phyloP scores from a whole-genome alignment of 163 green algal genomes.

The Coccomyxa subellipsoidea region DNA sequence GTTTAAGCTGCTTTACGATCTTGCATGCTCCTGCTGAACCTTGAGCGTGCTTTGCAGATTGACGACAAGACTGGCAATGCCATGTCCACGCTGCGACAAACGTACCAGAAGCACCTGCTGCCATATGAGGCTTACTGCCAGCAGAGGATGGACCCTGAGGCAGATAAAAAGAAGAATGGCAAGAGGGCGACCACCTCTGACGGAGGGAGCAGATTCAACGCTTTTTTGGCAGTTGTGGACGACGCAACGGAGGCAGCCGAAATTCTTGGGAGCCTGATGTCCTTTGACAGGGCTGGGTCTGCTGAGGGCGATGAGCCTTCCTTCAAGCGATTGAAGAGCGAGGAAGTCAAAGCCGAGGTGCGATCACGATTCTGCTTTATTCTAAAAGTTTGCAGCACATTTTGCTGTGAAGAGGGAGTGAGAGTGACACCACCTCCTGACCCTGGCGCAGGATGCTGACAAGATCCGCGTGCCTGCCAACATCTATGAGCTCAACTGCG shows the following conservation, averaged over 20 bases:
- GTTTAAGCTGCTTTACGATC: not conserved
- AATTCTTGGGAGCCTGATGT: slow-evolving; percentile 44
- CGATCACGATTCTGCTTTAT: not conserved
- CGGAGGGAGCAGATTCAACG: not conserved
- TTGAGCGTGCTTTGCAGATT: slow-evolving; percentile 29
- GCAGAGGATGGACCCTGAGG: slow-evolving; percentile 11
- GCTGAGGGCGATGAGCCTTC: not conserved
- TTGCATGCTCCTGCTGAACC: not conserved
- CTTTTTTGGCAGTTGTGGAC: not conserved
- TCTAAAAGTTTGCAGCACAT: not conserved
- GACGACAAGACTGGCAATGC: slow-evolving; percentile 50
- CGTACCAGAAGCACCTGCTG: slow-evolving; percentile 80
- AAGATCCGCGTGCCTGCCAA: slow-evolving; percentile 51
- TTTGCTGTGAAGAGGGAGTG: not conserved
- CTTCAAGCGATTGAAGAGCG: slow-evolving; percentile 6
- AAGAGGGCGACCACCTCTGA: not conserved
- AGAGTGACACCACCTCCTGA: not conserved
- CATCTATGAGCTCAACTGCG: slow-evolving; percentile 66
- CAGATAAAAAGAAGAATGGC: slow-evolving; percentile 8
- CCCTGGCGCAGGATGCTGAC: not conserved
- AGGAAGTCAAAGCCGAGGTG: not conserved
- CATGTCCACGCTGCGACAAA: slow-evolving; percentile 61
- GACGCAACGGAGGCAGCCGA: slow-evolving; percentile 36
- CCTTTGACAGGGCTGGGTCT: not conserved
- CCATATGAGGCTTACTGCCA: slow-evolving; percentile 68